Conservation (phyloP, 148 eudicot species). For the Amaranthus palmeri region DNA sequence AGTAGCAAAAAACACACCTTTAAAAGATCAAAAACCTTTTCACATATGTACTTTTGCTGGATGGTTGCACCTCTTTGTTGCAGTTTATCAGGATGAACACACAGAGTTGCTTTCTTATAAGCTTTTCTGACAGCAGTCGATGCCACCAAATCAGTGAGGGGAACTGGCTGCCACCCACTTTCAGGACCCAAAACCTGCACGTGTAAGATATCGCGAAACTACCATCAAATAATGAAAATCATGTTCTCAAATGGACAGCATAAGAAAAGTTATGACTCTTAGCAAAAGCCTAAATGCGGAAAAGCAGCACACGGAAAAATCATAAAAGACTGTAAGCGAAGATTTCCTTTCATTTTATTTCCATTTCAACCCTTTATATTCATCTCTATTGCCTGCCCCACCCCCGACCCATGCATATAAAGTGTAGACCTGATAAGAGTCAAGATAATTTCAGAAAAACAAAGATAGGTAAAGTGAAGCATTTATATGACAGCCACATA, state of each 20-base stretch:
- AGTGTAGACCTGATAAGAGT: background rate
- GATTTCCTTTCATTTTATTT: no score
- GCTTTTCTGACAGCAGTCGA: constrained; percentile 87
- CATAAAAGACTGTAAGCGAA: background rate
- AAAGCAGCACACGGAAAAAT: background rate
- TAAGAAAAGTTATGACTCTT: no score
- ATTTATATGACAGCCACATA: background rate
- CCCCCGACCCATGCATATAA: background rate
- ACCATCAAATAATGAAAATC: background rate
- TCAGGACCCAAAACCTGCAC: constrained; percentile 79
- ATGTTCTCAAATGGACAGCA: no score
- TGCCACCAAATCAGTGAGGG: constrained; percentile 73
- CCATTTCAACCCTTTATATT: no score
- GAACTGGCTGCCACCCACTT: constrained; percentile 88
- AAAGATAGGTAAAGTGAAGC: background rate
- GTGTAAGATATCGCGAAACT: constrained; percentile 8
- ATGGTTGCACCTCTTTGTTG: constrained; percentile 92
- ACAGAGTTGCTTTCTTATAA: constrained; percentile 85
- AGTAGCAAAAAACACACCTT: constrained; percentile 44
- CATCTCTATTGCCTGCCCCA: background rate
- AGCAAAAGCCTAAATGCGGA: no score
- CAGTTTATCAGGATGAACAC: constrained; percentile 96
- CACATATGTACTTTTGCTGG: constrained; percentile 93
- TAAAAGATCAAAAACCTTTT: constrained; percentile 92
- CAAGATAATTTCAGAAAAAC: background rate